A percentile compares a stretch with the other conserved stretches of the same genome.
Conservation (phyloP, 2,329 filamentous ascomycete genomes). For the Neurospora sp. region DNA sequence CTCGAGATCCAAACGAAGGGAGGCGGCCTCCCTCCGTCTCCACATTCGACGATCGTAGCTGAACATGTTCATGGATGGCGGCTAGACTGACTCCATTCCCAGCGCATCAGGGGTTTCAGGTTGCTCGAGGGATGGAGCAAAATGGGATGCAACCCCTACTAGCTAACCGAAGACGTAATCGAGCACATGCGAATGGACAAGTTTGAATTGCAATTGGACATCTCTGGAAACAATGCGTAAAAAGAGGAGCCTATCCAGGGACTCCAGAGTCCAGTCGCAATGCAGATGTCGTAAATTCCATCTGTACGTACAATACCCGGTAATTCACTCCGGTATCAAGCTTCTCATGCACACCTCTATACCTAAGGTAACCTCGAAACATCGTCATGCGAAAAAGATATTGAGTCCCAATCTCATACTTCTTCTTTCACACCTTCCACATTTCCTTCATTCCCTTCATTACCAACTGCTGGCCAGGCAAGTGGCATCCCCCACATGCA, state of each 20-base stretch:
- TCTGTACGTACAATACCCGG: not conserved
- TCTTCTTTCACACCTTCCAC: not conserved
- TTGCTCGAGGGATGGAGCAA: not conserved
- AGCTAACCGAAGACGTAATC: not conserved
- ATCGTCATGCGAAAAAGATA: not conserved
- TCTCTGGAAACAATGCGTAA: not conserved
- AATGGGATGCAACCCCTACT: not conserved
- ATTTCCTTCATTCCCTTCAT: not conserved
- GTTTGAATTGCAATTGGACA: not conserved
- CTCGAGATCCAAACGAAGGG: not conserved
- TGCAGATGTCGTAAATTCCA: not conserved
- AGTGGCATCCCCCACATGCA: not conserved
- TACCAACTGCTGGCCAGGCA: not conserved
- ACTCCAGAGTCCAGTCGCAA: not conserved
- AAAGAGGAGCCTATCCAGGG: not conserved
- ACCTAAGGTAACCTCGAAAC: not conserved
- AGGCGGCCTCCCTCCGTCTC: not conserved
- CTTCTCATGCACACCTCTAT: not conserved
- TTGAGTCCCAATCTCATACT: not conserved
- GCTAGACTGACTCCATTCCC: not conserved
- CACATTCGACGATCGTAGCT: not conserved
- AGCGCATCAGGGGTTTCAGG: not conserved
- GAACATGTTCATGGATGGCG: not conserved
- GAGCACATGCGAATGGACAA: not conserved
- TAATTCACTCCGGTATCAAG: not conserved